phyloP scores from a whole-genome alignment of 305 asterid genomes.

The Stenogyne calaminthoides region DNA sequence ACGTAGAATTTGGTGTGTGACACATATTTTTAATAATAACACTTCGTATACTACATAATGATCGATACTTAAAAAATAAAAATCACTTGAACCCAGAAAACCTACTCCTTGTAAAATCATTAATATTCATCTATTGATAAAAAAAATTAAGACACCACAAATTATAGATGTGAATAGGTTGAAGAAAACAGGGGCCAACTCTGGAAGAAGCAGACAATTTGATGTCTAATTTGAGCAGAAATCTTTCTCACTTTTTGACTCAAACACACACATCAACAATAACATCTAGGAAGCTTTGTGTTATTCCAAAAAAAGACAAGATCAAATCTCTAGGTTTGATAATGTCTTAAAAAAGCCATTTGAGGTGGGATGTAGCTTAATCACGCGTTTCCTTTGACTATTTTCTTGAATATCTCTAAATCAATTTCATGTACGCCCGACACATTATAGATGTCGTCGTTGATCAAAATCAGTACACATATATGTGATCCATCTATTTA shows the following conservation, averaged over 20 bases:
- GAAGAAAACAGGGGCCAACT: not conserved
- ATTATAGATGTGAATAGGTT: constrained; percentile 13
- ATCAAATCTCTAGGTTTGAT: constrained; percentile 24
- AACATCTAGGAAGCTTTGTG: constrained; percentile 27
- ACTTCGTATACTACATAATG: too few relatives aligned
- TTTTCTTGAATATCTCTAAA: not conserved
- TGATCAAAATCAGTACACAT: not conserved
- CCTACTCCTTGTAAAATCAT: too few relatives aligned
- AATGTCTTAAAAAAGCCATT: constrained; percentile 37
- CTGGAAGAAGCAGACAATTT: not conserved
- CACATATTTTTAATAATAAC: too few relatives aligned
- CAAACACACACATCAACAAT: constrained; percentile 17
- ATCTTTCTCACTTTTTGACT: constrained; percentile 36
- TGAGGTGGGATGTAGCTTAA: constrained; percentile 13
- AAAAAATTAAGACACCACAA: too few relatives aligned
- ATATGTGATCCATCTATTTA: not conserved
- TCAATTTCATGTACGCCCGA: not conserved
- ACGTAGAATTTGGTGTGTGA: too few relatives aligned
- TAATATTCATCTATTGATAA: too few relatives aligned
- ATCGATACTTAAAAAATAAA: too few relatives aligned
- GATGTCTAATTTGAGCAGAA: constrained; percentile 16
- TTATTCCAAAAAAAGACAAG: constrained; percentile 35
- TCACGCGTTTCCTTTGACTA: constrained; percentile 40
- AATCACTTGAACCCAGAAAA: too few relatives aligned
- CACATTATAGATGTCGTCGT: not conserved